phyloP scores from a whole-genome alignment of 1,284 basidiomycete genomes.

The Tilletiopsis washingtonensis region DNA sequence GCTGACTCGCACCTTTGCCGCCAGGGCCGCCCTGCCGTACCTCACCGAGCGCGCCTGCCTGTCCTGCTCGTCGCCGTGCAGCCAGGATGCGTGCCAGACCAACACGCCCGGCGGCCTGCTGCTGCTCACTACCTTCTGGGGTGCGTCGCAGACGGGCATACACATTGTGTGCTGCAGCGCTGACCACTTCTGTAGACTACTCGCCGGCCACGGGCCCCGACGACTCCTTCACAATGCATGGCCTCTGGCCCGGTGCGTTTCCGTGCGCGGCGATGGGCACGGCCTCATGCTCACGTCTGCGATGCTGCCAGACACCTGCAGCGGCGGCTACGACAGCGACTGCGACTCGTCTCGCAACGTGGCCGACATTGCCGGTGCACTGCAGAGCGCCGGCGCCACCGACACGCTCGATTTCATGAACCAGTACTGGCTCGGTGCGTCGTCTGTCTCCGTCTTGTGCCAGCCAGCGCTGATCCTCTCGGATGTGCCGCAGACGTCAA shows the following conservation, averaged over 20 bases:
- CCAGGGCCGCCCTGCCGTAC: too few species aligned
- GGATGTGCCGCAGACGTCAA: conserved; percentile 19
- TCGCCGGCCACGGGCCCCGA: conserved; percentile 21
- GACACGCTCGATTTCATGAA: conserved; percentile 22
- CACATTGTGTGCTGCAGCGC: too few species aligned
- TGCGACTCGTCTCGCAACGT: conserved; percentile 18
- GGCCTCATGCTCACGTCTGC: too few species aligned
- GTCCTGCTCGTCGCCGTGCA: conserved; percentile 1
- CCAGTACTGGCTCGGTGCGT: conserved; percentile 18
- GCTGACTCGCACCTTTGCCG: background rate
- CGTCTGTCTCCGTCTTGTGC: too few species aligned
- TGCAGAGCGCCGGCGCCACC: conserved; percentile 5
- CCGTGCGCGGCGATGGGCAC: too few species aligned
- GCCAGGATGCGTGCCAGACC: conserved; percentile 11
- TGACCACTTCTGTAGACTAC: too few species aligned
- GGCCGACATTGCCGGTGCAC: conserved; percentile 13
- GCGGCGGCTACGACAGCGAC: conserved; percentile 15
- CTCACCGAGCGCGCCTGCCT: too few species aligned
- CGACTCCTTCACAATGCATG: conserved; percentile 28
- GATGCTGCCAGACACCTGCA: conserved; percentile 25
- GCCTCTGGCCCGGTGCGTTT: too few species aligned
- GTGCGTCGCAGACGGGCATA: too few species aligned
- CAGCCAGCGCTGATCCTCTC: too few species aligned
- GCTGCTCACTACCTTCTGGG: conserved; percentile 28
- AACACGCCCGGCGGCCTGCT: conserved; percentile 29